Base-by-base conservation (phyloP, 1,284 basidiomycete species). In the Cryptococcus sp. region DNA sequence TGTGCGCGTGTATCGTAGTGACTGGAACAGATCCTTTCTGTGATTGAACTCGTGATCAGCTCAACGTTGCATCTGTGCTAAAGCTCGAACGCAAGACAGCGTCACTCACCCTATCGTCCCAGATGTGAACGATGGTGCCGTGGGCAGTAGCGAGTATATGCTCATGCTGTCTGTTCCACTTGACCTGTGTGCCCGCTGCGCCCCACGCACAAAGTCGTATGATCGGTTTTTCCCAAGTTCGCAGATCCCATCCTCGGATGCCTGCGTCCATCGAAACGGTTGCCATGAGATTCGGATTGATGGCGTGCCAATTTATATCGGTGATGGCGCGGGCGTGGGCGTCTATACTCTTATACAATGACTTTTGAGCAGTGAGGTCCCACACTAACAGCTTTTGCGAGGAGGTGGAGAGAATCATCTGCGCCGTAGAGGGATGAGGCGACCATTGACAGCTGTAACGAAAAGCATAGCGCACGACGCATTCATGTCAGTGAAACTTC, bases 311-410 rank as follows among this genome's bases (percentile, higher is more conserved):
- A 69, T 97, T 96, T 70, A 96, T 91, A 70, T 97, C 93, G 3
- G 93, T 95, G 63, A 96, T 92, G 4, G 93, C 91, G 50, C 93
- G 86, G 60, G 91, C 90, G 70, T 96, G 93, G 0, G 89, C 88
- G 60, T 88, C 87, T 6, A 96, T 72, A 87, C 86, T 73, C 87
- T 83, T 54, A 90, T 92, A n/a, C 82, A 88, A 29, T 83, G 88
- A 72, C 84, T 87, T 52, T 84, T 74, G 68, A 0, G 77, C 72
- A 0, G 65, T 80, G 1, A 99, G 82, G 72, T 99, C 97, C 95
- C 95, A 99, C 59, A 99, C 91, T 6, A 99, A 82, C 81, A 97
- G 84, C 76, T 97, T 96, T 76, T 97, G 92, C 49, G 90, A 91
- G 0, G 91, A 95, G 0, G 96, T 99, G 2, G 92, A 95, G 20